Base-by-base conservation (phyloP, 1,284 basidiomycete species). In the Gymnopus androsaceus region DNA sequence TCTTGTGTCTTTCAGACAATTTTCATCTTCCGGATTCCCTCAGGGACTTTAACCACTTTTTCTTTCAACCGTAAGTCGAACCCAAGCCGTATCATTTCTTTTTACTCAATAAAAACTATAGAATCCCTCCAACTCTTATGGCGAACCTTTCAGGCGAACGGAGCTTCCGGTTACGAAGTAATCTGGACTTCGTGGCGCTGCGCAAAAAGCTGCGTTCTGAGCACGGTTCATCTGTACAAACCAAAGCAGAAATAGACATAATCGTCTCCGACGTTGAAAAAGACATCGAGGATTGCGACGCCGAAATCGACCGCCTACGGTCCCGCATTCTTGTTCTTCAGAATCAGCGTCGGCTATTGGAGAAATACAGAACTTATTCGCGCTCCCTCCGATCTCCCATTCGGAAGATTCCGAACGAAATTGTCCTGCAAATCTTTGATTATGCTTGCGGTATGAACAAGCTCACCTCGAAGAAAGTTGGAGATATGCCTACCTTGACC, bases 331-430 rank as follows among this genome's bases (percentile, higher is more conserved):
- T 12, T 2, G n/a, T 45, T 12, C 51, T 53, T 8, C 38, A 37
- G 12, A 23, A 3, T 37, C 51, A 45, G 23, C 17, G 51, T 25
- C 37, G 42, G 33, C 41, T 19, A 27, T 14, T 37, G 23, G 41
- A 41, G 11, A 33, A 53, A 37, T 33, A 44, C 33, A 33, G 5
- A 25, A 17, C 4, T 8, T 53, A 33, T 34, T 28, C 34, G 19
- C 41, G 42, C 23, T 44, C 41, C 30, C 17, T 53, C 14, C 31
- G 45, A 23, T 44, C 51, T 17, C 51, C 51, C 6, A 34, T 54
- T n/a, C 42, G 52, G 12, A 46, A 31, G 40, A 33, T 54, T 9
- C 44, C 52, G 2, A 47, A 47, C 37, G 52, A 54, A 31, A 11
- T 54, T 19, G 14, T 38, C 3, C 25, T 45, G 5, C 25, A 23